Base-by-base conservation (phyloP, 2,329 filamentous ascomycete genomes). In the Cladophialophora bantiana region DNA sequence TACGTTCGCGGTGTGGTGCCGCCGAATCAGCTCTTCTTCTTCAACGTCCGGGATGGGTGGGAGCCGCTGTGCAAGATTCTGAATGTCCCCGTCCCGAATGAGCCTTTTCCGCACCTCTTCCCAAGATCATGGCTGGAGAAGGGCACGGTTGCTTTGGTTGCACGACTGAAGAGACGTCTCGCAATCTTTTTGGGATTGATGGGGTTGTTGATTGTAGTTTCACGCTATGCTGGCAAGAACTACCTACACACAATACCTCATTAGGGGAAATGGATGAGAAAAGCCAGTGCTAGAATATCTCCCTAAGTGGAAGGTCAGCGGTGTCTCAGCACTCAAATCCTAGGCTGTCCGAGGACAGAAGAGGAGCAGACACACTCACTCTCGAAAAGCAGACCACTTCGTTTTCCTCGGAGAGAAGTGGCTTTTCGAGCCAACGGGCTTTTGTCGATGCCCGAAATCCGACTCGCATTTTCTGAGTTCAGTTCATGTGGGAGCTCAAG, bases 11-110 rank as follows among this genome's bases (percentile, higher is more conserved):
- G 59, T 5, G 48, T 61, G 18, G 59, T 61, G 7, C 59, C 59
- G 18, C 18, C 59, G 12, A 13, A 38, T 7, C 59, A 54, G 48
- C 59, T 61, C 45, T 61, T 32, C 48, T 54, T 48, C 36, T 61
- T 61, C 59, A 31, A 54, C 36, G 59, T 61, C 7, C 40, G 32
- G 48, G 34, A 35, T 7, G 59, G 59, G 20, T 61, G 59, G 59
- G 42, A 61, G 20, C 59, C 59, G 12, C 45, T 61, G 20, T 61
- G 59, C 38, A 45, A 54, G 59, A 61, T 61, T 32, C 20, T 61
- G 12, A 35, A 61, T 4, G 59, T 53, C 7, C 48, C 45, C 4
- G 34, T 40, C 18, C 59, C 59, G 35, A 13, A 54, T 32, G 34
- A 53, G 15, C 59, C 59, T 7, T 61, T 61, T 34, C 59, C 59